Evolutionary conservation across 441 rosid species (phyloP).

Genomic region (Euphorbia celastroides): DNA sequence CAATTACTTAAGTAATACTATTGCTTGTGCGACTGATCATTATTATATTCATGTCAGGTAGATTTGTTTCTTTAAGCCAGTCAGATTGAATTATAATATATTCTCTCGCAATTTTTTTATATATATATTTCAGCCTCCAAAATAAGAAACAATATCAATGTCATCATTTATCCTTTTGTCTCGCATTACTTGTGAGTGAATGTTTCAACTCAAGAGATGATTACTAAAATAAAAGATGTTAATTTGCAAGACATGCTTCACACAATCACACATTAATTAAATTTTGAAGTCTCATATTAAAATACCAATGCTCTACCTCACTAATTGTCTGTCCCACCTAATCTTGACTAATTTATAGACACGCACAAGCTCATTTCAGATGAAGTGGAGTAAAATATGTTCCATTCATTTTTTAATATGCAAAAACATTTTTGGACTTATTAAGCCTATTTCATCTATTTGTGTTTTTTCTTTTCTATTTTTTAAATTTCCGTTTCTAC

Average conservation of each 20-base stretch:
- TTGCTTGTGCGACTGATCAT: too few species aligned
- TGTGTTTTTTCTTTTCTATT: too few species aligned
- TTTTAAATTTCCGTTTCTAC: too few species aligned
- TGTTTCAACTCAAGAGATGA: conserved; percentile 6
- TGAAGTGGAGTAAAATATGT: too few species aligned
- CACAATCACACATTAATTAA: too few species aligned
- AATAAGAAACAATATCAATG: conserved; percentile 4
- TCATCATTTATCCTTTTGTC: conserved; percentile 7
- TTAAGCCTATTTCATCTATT: too few species aligned
- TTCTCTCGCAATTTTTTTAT: background rate
- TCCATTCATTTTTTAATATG: too few species aligned
- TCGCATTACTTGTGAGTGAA: conserved; percentile 8
- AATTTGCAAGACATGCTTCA: conserved; percentile 4
- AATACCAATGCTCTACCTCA: conserved; percentile 5
- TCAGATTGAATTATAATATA: conserved; percentile 3
- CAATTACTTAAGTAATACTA: too few species aligned
- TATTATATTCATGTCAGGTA: too few species aligned
- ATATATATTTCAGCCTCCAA: conserved; percentile 7
- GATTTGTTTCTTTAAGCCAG: background rate
- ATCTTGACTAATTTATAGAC: background rate
- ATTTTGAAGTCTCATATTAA: conserved; percentile 2
- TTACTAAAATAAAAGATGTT: background rate
- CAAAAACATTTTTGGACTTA: too few species aligned
- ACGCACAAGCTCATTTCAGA: background rate
- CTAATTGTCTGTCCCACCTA: conserved; percentile 6